Evolutionary conservation across 257 asterid species (phyloP), one percentile per base, ranked within the genome.

Genomic region (Phtheirospermum japonicum): DNA sequence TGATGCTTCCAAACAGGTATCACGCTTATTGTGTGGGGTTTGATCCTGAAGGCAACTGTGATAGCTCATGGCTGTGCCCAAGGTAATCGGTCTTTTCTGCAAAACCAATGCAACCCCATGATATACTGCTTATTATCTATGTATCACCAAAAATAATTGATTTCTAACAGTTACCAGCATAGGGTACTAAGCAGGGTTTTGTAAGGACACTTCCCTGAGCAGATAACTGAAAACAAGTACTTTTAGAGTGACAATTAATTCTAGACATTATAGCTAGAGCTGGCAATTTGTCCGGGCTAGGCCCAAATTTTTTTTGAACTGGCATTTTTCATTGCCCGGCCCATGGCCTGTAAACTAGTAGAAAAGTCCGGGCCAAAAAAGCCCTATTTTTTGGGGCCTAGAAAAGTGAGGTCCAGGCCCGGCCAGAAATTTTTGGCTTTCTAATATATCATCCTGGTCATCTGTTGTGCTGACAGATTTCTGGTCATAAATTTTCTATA

Each of bases 21-120:
- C 99, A 93, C 69, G 99, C 99, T 19, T 80, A 80, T 75, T 93
- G 99, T 77, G 99, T 89, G 76, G 97, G 95, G 72, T 93, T 89
- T 78, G 97, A 93, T 75, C 74, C 99, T 51, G 96, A 89, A 76
- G 87, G 93, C 67, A 71, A 86, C 68, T 87, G 88, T 72, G 95
- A 89, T 53, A 73, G 79, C 75, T 85, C 97, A 71, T 93, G 99
- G 99, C 76, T 89, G 39, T 93, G 99, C 75, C 96, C 99, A 66
- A 86, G 99, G 99, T 88, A 81, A 77, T 74, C 50, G 36, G 58
- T 18, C 57, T 74, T 59, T 43, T 51, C 54, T 42, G 49, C 54
- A 37, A n/a, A 42, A 64, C 51, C 49, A 34, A 61, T 54, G 31
- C 33, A 30, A 6, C 37, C 11, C 54, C 26, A 14, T 48, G 53